Conservation (phyloP, 768 basidiomycete genomes). For the Leccinum fibrillosum region DNA sequence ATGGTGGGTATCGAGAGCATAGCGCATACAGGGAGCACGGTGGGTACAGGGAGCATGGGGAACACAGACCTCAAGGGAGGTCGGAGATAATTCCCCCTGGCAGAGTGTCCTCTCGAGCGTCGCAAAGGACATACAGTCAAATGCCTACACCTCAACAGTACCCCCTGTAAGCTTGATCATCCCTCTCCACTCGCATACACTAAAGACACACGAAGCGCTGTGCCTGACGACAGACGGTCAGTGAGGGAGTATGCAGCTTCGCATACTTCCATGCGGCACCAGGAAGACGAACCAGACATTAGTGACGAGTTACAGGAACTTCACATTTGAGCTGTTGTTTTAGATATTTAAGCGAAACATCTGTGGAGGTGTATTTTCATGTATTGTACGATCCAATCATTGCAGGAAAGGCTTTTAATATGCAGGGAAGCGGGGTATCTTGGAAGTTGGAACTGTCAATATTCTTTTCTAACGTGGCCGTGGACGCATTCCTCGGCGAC, state of each 20-base stretch:
- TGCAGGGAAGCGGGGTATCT: too few species aligned
- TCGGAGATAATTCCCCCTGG: conserved; percentile 15
- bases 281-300: conserved; percentile 24
- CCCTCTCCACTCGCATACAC: not conserved
- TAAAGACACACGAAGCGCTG: conserved; percentile 16
- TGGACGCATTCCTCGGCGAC: conserved; percentile 1
- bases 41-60: conserved; percentile 16
- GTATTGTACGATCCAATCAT: not conserved
- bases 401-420: not conserved
- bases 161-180: conserved; percentile 15
- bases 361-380: conserved; percentile 5
- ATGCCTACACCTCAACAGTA: conserved; percentile 13
- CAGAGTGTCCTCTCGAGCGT: conserved; percentile 25
- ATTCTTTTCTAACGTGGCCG: conserved; percentile 7
- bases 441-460: not conserved
- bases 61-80: conserved; percentile 10
- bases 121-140: conserved; percentile 26
- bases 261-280: conserved; percentile 12
- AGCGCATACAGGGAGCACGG: conserved; percentile 7
- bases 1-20: conserved; percentile 16
- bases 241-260: conserved; percentile 20
- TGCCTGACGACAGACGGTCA: conserved; percentile 27
- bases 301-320: conserved; percentile 20
- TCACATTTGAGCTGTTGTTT: conserved; percentile 15
- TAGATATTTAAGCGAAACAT: conserved; percentile 5